Percentiles rank a stretch among this genome's conserved stretches.
phyloP scores from a whole-genome alignment of 352 stramenopile species.

The Pythium aquatile region DNA sequence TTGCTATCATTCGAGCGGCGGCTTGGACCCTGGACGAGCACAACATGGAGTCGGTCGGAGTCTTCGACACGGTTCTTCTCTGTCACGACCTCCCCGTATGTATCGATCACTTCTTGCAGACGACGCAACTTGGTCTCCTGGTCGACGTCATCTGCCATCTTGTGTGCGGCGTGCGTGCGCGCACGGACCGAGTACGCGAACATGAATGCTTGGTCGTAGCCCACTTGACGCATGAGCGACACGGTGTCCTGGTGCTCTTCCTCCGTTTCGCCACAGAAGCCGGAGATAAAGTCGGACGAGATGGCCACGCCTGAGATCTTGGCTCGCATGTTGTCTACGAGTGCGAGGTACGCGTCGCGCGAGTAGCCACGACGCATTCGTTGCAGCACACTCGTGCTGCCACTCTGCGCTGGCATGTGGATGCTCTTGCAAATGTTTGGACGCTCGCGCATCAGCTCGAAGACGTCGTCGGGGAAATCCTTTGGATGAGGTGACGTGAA shows the following conservation, averaged over 20 bases:
- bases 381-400: conserved; percentile 81
- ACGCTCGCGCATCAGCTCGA: conserved; percentile 88
- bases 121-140: conserved; percentile 93
- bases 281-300: conserved; percentile 97
- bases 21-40: conserved; percentile 95
- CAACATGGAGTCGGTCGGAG: conserved; percentile 90
- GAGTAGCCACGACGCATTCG: conserved; percentile 97
- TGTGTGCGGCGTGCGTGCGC: conserved; percentile 94
- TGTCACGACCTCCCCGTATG: conserved; percentile 90
- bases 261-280: conserved; percentile 99
- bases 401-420: conserved; percentile 98
- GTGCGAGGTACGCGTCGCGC: conserved; percentile 95
- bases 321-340: conserved; percentile 92
- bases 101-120: conserved; percentile 96
- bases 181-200: conserved; percentile 97
- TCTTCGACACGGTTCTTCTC: conserved; percentile 91
- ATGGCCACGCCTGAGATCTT: conserved; percentile 83
- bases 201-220: conserved; percentile 99
- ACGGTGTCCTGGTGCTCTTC: conserved; percentile 95
- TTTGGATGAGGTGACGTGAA: conserved; percentile 99
- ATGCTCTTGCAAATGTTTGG: conserved; percentile 97
- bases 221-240: conserved; percentile 72
- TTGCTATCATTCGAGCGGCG: conserved; percentile 71
- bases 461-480: conserved; percentile 96
- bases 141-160: conserved; percentile 95